Evolutionary conservation across 2,329 filamentous ascomycete genomes (phyloP).

Genomic region (Diplocarpon rosae): DNA sequence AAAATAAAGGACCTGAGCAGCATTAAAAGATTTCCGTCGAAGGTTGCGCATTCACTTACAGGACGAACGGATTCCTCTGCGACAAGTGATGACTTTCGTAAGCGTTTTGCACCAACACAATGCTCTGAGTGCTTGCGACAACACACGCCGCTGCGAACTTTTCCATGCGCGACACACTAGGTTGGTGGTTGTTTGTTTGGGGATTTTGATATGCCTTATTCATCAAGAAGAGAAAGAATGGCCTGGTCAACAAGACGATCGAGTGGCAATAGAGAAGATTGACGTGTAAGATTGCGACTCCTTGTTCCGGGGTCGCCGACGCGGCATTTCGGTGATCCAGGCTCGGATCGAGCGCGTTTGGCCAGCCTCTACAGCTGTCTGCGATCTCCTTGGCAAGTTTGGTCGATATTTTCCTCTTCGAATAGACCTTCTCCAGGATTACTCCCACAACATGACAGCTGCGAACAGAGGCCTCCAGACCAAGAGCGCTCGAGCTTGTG

Average conservation of each 20-base stretch:
- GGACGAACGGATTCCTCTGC: conserved; percentile 42
- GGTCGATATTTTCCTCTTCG: conserved; percentile 46
- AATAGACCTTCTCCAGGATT: conserved; percentile 49
- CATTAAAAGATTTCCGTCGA: not conserved
- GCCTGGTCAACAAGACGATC: conserved; percentile 50
- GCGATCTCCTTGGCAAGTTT: conserved; percentile 46
- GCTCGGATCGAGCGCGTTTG: conserved; percentile 35
- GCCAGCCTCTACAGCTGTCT: conserved; percentile 41
- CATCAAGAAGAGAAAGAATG: conserved; percentile 51
- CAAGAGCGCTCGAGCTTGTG: conserved; percentile 27
- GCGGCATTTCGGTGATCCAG: conserved; percentile 41
- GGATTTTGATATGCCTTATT: conserved; percentile 32
- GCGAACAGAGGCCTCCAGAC: conserved; percentile 44
- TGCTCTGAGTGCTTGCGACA: conserved; percentile 37
- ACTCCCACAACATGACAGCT: conserved; percentile 46
- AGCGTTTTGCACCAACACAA: conserved; percentile 36
- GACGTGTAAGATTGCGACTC: conserved; percentile 49
- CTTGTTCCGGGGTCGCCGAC: conserved; percentile 34
- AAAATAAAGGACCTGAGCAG: conserved; percentile 43
- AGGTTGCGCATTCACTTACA: conserved; percentile 33
- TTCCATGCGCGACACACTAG: conserved; percentile 30
- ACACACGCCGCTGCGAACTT: conserved; percentile 41
- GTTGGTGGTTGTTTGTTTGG: conserved; percentile 23
- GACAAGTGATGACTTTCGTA: conserved; percentile 36
- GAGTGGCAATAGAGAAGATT: conserved; percentile 53